Evolutionary conservation across 495 filamentous ascomycete species (phyloP).

Genomic region (Opeltia flavorubescens): DNA sequence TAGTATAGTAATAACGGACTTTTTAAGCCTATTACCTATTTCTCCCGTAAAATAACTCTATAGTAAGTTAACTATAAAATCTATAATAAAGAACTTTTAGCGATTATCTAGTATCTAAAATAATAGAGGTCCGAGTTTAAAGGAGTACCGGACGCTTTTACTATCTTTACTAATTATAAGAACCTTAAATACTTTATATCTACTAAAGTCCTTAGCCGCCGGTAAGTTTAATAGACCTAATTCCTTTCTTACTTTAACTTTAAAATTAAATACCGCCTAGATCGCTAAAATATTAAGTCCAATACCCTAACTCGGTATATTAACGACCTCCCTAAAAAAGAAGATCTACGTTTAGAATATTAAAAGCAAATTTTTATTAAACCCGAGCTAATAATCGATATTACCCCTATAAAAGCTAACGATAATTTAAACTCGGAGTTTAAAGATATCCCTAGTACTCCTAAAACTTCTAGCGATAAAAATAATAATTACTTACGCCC

Average conservation of each 20-base stretch:
- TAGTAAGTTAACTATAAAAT: conserved; percentile 17
- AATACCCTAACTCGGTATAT: conserved; percentile 3
- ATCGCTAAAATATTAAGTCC: conserved; percentile 3
- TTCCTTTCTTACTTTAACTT: conserved; percentile 21
- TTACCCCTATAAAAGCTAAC: not conserved
- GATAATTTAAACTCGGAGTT: too few species aligned
- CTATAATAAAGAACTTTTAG: conserved; percentile 17
- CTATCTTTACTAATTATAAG: conserved; percentile 13
- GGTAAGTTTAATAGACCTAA: conserved; percentile 13
- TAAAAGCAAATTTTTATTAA: not conserved
- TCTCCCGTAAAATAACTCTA: conserved; percentile 7
- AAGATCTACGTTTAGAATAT: not conserved
- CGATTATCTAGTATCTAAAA: conserved; percentile 15
- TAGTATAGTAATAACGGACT: too few species aligned
- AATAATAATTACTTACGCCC: too few species aligned
- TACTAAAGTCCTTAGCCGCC: conserved; percentile 13
- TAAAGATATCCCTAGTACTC: too few species aligned
- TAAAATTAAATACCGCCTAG: conserved; percentile 13
- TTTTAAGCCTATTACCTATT: too few species aligned
- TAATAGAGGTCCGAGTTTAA: conserved; percentile 14
- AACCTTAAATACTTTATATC: conserved; percentile 17
- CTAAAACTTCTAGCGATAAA: too few species aligned
- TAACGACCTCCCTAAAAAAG: not conserved
- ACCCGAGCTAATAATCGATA: not conserved
- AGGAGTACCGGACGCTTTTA: conserved; percentile 1